phyloP scores from a whole-genome alignment of 164 flowering plant genomes.

The Paratinospora sagittata region DNA sequence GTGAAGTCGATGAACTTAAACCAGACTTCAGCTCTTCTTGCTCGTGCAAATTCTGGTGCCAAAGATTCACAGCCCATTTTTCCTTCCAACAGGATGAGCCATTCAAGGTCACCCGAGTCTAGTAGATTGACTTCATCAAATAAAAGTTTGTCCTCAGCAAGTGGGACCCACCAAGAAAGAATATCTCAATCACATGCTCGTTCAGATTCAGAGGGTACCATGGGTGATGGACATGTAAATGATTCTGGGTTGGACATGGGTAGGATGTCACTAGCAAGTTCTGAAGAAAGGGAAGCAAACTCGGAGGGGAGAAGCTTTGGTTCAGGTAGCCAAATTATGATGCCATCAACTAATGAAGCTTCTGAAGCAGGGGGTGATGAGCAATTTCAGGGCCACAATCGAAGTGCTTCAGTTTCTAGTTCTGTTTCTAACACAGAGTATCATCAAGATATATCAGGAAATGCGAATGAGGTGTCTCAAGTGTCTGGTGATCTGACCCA shows the following conservation, averaged over 20 bases:
- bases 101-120: slow-evolving; percentile 40
- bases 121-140: slow-evolving; percentile 32
- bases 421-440: slow-evolving; percentile 25
- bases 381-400: slow-evolving; percentile 35
- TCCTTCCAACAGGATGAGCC: slow-evolving; percentile 30
- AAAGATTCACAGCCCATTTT: slow-evolving; percentile 30
- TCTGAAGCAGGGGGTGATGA: slow-evolving; percentile 30
- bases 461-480: slow-evolving; percentile 33
- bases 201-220: slow-evolving; percentile 44
- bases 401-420: slow-evolving; percentile 44
- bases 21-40: slow-evolving; percentile 45
- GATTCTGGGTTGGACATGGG: slow-evolving; percentile 43
- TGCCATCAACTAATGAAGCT: slow-evolving; percentile 33
- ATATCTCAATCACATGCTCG: slow-evolving; percentile 49
- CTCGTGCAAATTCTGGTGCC: slow-evolving; percentile 34
- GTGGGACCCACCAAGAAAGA: slow-evolving; percentile 32
- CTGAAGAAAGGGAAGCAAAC: slow-evolving; percentile 35
- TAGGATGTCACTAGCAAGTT: slow-evolving; percentile 30
- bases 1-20: slow-evolving; percentile 34
- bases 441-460: slow-evolving; percentile 27
- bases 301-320: slow-evolving; percentile 25
- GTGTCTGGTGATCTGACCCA: slow-evolving; percentile 32
- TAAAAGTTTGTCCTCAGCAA: slow-evolving; percentile 25
- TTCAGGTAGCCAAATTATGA: slow-evolving; percentile 27
- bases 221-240: slow-evolving; percentile 37